A percentile compares a stretch with the other conserved stretches of the same genome.
Evolutionary conservation across 2,329 filamentous ascomycete genomes (phyloP).

Genomic region (Corniculantispora saksenae): DNA sequence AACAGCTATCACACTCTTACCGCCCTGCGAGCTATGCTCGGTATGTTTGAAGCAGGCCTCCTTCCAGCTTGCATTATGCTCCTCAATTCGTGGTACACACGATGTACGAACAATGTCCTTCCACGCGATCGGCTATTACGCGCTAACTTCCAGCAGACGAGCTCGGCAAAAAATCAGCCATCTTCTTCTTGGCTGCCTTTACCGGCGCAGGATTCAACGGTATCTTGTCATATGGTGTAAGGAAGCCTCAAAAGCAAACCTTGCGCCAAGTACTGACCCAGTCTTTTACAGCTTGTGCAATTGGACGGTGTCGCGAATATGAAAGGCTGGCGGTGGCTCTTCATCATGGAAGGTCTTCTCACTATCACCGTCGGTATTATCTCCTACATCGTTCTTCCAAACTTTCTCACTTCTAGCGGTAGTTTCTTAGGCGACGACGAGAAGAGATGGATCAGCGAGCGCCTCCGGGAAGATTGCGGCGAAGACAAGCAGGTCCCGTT

Average conservation of each 20-base stretch:
- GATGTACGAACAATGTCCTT: conserved; percentile 49
- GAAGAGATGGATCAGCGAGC: too few relatives aligned
- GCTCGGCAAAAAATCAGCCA: too few relatives aligned
- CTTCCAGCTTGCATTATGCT: conserved; percentile 71
- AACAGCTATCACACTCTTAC: conserved; percentile 52
- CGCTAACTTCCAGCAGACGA: background rate
- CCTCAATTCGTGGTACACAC: conserved; percentile 71
- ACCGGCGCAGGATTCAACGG: too few relatives aligned
- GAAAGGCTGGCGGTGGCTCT: conserved; percentile 69
- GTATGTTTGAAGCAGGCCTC: conserved; percentile 67
- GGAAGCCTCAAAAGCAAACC: background rate
- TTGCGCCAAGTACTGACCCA: background rate
- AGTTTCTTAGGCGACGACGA: too few relatives aligned
- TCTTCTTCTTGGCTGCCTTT: too few relatives aligned
- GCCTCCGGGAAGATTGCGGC: too few relatives aligned
- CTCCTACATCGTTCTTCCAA: too few relatives aligned
- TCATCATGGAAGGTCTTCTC: conserved; percentile 55
- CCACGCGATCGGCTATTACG: conserved; percentile 25
- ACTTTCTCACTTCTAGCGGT: too few relatives aligned
- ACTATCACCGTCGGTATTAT: conserved; percentile 52
- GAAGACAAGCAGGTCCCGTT: conserved; percentile 5
- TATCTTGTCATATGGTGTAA: too few relatives aligned
- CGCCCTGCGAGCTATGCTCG: conserved; percentile 60
- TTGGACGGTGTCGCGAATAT: conserved; percentile 57
- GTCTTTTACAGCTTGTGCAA: conserved; percentile 55